Conservation (phyloP, 805 yeast species). For the Metschnikowia reukaufii region DNA sequence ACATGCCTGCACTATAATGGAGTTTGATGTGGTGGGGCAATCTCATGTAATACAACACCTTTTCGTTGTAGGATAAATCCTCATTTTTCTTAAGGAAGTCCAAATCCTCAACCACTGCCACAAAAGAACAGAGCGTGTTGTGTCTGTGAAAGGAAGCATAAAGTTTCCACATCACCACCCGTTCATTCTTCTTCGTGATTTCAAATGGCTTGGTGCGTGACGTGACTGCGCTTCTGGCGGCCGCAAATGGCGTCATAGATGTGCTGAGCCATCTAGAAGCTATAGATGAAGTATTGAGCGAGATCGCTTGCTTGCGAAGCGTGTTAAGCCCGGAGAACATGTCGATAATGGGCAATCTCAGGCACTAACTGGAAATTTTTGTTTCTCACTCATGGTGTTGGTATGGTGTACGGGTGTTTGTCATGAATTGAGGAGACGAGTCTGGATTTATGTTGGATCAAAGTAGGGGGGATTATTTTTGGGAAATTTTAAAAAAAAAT, state of each 20-base stretch:
- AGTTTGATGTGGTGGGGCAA: conserved; percentile 74
- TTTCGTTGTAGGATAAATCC: conserved; percentile 57
- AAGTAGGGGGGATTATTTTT: too few species aligned
- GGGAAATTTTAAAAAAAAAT: neutral
- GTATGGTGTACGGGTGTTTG: conserved; percentile 15
- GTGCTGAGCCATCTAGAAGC: conserved; percentile 14
- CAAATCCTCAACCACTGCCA: conserved; percentile 66
- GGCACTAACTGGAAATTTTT: conserved; percentile 1
- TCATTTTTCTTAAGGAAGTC: conserved; percentile 58
- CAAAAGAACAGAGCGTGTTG: conserved; percentile 77
- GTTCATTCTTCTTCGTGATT: conserved; percentile 20
- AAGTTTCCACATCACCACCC: conserved; percentile 64
- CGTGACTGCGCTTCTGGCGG: conserved; percentile 6
- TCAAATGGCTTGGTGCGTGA: conserved; percentile 9
- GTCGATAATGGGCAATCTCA: conserved; percentile 1
- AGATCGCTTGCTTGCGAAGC: conserved; percentile 14
- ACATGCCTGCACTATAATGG: conserved; percentile 74
- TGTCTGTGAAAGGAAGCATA: conserved; percentile 78
- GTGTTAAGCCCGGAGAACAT: conserved; percentile 16
- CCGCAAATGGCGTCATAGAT: conserved; percentile 5
- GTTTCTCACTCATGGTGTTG: conserved; percentile 1
- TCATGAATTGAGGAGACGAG: too few species aligned
- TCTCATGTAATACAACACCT: conserved; percentile 73
- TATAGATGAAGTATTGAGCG: conserved; percentile 6
- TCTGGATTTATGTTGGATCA: too few species aligned